Percentiles rank a stretch among this genome's conserved stretches.
Conservation (phyloP, 2,329 filamentous ascomycete species). For the Fusarium falciforme region DNA sequence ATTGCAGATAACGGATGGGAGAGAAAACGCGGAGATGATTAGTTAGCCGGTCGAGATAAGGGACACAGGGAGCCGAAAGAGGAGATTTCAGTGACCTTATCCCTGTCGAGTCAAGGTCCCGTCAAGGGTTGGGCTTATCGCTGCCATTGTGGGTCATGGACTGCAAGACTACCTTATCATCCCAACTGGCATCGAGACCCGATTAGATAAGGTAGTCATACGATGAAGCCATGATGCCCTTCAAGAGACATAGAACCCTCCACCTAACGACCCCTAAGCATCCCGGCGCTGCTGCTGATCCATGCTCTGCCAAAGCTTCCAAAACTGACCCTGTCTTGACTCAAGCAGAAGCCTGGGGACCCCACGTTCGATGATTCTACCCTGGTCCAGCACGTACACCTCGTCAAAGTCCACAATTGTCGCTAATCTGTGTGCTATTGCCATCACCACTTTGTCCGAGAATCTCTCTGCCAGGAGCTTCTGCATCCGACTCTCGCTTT, state of each 20-base stretch:
- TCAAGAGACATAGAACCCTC: background rate
- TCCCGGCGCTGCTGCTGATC: background rate
- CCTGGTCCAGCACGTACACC: background rate
- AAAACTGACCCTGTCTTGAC: background rate
- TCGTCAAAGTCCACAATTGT: background rate
- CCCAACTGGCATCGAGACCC: background rate
- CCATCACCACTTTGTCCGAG: background rate
- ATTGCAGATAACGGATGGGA: background rate
- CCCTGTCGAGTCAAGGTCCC: background rate
- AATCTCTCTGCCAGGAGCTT: background rate
- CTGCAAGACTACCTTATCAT: background rate
- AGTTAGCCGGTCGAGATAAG: background rate
- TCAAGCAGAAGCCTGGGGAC: background rate
- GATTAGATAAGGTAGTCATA: background rate
- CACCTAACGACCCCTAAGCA: background rate
- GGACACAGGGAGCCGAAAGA: background rate
- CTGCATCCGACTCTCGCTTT: background rate
- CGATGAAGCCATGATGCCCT: background rate
- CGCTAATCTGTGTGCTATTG: background rate
- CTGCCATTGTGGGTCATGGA: background rate
- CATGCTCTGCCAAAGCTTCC: background rate
- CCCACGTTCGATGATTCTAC: background rate
- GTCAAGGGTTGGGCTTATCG: background rate
- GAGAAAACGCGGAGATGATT: background rate
- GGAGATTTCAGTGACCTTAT: background rate